phyloP scores from a whole-genome alignment of 1,284 basidiomycete genomes.

The Ceratobasidium sp. region DNA sequence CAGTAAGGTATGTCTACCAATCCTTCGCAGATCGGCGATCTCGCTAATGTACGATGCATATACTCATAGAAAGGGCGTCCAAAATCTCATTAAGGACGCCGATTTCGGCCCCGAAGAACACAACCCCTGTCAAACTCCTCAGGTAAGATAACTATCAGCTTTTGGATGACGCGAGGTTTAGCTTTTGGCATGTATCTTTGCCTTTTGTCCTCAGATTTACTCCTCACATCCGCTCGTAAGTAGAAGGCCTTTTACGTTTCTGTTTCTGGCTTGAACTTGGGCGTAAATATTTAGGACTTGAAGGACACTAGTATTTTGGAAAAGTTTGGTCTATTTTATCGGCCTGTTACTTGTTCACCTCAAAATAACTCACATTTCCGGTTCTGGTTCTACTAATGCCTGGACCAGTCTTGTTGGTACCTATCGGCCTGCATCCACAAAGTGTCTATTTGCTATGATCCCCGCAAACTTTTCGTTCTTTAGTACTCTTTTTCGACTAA shows the following conservation, averaged over 20 bases:
- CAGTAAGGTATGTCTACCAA: not conserved
- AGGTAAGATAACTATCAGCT: not conserved
- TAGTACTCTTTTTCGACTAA: too few relatives aligned
- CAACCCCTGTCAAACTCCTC: not conserved
- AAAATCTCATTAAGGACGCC: not conserved
- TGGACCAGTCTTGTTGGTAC: too few relatives aligned
- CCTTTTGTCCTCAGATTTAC: not conserved
- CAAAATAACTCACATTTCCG: not conserved
- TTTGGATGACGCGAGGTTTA: not conserved
- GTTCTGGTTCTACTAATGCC: not conserved
- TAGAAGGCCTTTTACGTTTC: not conserved
- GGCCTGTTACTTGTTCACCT: too few relatives aligned
- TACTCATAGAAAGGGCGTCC: not conserved
- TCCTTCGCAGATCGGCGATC: too few relatives aligned
- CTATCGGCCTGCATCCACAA: too few relatives aligned
- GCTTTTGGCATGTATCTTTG: not conserved
- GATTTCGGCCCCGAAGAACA: not conserved
- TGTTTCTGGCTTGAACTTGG: not conserved
- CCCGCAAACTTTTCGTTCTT: too few relatives aligned
- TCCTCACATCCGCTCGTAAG: slow-evolving; percentile 12
- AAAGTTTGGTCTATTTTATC: slow-evolving; percentile 7
- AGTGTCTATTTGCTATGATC: too few relatives aligned
- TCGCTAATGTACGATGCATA: not conserved
- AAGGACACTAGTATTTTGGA: not conserved
- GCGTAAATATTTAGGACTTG: not conserved